These are phyloP conservation scores for Ailanthus altissimus DNA, from an alignment of 345 rosid genomes.

Conservation along the genomic window DNA sequence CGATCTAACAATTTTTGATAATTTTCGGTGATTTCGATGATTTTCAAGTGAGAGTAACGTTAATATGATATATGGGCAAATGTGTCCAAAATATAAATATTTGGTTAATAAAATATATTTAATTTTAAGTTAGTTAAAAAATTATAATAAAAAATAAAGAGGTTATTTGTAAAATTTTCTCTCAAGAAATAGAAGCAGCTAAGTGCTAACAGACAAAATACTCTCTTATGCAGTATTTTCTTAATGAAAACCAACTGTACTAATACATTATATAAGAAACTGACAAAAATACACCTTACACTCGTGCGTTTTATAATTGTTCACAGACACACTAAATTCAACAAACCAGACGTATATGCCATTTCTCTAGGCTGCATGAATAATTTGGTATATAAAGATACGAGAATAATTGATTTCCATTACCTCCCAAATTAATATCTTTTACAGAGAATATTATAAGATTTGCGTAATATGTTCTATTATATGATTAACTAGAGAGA, in stretches of 20 bases:
- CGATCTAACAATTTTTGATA: too few species aligned
- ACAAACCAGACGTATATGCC: background rate
- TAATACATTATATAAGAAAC: background rate
- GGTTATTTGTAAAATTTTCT: too few species aligned
- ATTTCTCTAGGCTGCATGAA: background rate
- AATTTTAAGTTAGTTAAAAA: too few species aligned
- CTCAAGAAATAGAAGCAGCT: background rate
- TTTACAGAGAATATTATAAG: background rate
- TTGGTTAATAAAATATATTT: too few species aligned
- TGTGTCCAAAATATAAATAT: too few species aligned
- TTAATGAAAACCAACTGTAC: background rate
- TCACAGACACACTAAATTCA: constrained; percentile 8
- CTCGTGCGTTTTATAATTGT: background rate
- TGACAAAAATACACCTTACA: background rate
- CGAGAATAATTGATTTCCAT: background rate
- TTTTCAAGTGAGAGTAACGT: too few species aligned
- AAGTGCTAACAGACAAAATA: background rate
- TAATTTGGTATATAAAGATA: background rate
- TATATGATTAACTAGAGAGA: background rate
- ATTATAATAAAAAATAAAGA: too few species aligned
- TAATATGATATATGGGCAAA: too few species aligned
- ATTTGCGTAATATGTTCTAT: background rate
- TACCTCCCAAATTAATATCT: background rate
- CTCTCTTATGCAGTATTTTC: background rate
- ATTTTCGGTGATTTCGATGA: too few species aligned